Evolutionary conservation across 768 basidiomycete species (phyloP).

Genomic region (Pleurotus citrinopileatus): DNA sequence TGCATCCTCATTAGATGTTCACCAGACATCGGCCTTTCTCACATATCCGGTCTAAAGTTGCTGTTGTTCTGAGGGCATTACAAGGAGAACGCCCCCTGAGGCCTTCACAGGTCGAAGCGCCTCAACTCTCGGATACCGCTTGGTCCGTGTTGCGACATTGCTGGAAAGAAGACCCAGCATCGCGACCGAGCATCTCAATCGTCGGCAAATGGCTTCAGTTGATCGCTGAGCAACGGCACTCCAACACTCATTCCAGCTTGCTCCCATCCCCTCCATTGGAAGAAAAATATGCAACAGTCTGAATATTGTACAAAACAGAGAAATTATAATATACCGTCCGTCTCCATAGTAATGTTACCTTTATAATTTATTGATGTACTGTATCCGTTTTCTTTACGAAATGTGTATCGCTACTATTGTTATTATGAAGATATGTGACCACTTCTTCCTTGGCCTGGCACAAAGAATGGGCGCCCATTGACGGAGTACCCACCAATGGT

Average conservation of each 20-base stretch:
- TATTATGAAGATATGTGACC: conserved; percentile 5
- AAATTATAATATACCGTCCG: too few relatives aligned
- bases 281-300: too few relatives aligned
- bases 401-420: neutral
- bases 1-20: conserved; percentile 1
- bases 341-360: too few relatives aligned
- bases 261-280: too few relatives aligned
- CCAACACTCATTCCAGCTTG: too few relatives aligned
- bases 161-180: conserved; percentile 1
- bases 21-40: conserved; percentile 4
- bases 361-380: too few relatives aligned
- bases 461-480: neutral
- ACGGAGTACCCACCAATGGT: conserved; percentile 5
- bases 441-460: neutral
- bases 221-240: neutral
- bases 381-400: neutral
- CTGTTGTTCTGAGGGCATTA: neutral
- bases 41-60: neutral
- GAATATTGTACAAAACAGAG: too few relatives aligned
- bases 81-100: conserved; percentile 1
- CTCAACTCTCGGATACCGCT: neutral
- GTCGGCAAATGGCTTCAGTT: neutral
- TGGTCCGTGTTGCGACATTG: neutral
- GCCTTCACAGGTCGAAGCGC: neutral
- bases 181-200: conserved; percentile 2